Evolutionary conservation across 192 early-diverging fungal species (phyloP).

Genomic region (Piromyces finnis): DNA sequence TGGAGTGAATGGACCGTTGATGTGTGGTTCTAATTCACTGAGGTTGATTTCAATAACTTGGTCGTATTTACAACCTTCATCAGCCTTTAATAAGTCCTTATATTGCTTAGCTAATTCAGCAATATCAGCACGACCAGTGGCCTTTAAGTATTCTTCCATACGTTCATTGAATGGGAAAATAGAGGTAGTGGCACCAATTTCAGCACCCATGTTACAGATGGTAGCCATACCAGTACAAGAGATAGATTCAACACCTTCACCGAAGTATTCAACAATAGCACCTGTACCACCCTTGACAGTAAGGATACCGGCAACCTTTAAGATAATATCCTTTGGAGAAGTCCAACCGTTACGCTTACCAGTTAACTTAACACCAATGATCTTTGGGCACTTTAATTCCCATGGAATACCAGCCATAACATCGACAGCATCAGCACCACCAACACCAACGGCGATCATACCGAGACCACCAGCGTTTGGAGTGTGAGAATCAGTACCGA

Average conservation of each 20-base stretch:
- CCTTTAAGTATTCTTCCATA: conserved; percentile 80
- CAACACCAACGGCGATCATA: conserved; percentile 90
- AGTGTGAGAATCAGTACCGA: conserved; percentile 96
- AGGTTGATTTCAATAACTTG: conserved; percentile 89
- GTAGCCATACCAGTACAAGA: conserved; percentile 98
- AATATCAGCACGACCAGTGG: conserved; percentile 63
- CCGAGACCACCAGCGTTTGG: conserved; percentile 96
- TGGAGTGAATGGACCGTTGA: conserved; percentile 92
- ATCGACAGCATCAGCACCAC: conserved; percentile 97
- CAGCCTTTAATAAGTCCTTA: conserved; percentile 74
- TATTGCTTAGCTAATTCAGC: conserved; percentile 64
- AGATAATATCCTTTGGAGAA: conserved; percentile 82
- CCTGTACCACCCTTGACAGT: conserved; percentile 96
- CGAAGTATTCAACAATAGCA: conserved; percentile 95
- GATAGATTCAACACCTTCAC: conserved; percentile 78
- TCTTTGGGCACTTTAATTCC: conserved; percentile 97
- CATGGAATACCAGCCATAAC: conserved; percentile 96
- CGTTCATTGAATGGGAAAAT: conserved; percentile 84
- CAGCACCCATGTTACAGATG: conserved; percentile 99
- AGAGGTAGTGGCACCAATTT: conserved; percentile 94
- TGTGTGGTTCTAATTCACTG: conserved; percentile 79
- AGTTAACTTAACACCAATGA: conserved; percentile 78
- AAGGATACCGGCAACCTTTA: conserved; percentile 82
- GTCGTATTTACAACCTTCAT: conserved; percentile 77
- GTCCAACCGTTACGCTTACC: conserved; percentile 82